These are phyloP conservation scores for Bryoglossum gracile DNA, from an alignment of 495 filamentous ascomycete genomes.

Conservation along the genomic window DNA sequence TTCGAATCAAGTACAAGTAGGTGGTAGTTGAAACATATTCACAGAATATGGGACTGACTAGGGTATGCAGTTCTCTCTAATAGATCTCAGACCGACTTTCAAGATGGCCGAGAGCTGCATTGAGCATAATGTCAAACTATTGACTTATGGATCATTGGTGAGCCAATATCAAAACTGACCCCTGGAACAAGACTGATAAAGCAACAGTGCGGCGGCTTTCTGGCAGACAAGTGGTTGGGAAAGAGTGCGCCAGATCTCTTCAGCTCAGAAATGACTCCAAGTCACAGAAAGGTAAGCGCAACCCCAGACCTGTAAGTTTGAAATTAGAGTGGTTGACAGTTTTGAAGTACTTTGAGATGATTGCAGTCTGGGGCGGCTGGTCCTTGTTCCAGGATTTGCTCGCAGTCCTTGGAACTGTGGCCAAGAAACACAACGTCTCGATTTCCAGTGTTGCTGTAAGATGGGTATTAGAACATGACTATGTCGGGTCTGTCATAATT, in stretches of 20 bases:
- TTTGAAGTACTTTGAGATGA: conserved; percentile 34
- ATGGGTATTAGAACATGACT: conserved; percentile 35
- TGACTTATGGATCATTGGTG: conserved; percentile 39
- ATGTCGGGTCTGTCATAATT: conserved; percentile 37
- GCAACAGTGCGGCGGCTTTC: conserved; percentile 34
- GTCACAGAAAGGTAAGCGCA: conserved; percentile 37
- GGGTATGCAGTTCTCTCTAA: conserved; percentile 33
- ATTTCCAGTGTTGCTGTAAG: conserved; percentile 32
- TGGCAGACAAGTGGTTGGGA: conserved; percentile 34
- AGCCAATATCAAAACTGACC: background rate
- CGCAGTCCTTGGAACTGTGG: conserved; percentile 21
- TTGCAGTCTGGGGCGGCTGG: conserved; percentile 32
- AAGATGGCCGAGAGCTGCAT: conserved; percentile 32
- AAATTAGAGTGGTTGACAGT: background rate
- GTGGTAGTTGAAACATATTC: conserved; percentile 1
- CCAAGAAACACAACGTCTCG: conserved; percentile 27
- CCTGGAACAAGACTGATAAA: background rate
- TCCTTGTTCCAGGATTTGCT: conserved; percentile 30
- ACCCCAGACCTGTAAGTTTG: background rate
- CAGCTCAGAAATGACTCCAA: conserved; percentile 33
- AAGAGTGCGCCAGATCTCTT: conserved; percentile 32
- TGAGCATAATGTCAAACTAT: conserved; percentile 34
- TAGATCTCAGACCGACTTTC: conserved; percentile 32
- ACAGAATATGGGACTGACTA: background rate
- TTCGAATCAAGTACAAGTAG: conserved; percentile 40